Evolutionary conservation across 768 basidiomycete genomes (phyloP), one percentile per base, ranked within the genome.

Genomic region (Serendipita sp.): DNA sequence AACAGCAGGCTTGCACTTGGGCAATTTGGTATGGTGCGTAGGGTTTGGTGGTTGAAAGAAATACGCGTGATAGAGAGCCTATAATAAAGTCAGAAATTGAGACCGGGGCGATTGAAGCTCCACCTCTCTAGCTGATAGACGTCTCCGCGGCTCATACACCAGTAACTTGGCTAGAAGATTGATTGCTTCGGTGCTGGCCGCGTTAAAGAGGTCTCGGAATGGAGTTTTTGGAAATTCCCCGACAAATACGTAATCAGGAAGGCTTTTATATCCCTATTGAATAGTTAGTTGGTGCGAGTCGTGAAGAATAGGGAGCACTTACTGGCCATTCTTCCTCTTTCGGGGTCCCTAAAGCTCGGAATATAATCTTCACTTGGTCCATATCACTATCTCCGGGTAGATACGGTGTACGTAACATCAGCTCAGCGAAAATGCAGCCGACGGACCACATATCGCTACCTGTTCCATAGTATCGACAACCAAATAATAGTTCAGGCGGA

Each of bases 321-420:
- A 92, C 92, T 1, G 94, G 95, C 96, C 96, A 99, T 28, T 97
- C 95, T 63, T 92, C 87, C 72, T 98, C 96, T 0, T 92, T 89
- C 0, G 96, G 96, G 7, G 95, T 94, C 0, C 96, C 96, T 30
- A 99, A 80, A 0, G 95, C 96, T 53, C 88, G 85, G 73, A 96
- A 98, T 63, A 85, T 94, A 41, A 88, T 91, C 73, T 93, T 94
- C 37, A 99, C 76, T 72, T 99, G 96, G 74, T 96, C 95, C 83
- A 99, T 88, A 73, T 98, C 96, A 63, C 84, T 88, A 68, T 96
- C 94, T 16, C 94, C 96, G 1, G 96, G 86, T 32, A 98, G 81
- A 71, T 96, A 99, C 1, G 96, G 96, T 30, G 89, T 92, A 15
- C 96, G 84, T 38, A 98, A 78, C 88, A 98, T 95, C 62, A 98